Conservation (phyloP, 768 basidiomycete species). For the Suillus subluteus region DNA sequence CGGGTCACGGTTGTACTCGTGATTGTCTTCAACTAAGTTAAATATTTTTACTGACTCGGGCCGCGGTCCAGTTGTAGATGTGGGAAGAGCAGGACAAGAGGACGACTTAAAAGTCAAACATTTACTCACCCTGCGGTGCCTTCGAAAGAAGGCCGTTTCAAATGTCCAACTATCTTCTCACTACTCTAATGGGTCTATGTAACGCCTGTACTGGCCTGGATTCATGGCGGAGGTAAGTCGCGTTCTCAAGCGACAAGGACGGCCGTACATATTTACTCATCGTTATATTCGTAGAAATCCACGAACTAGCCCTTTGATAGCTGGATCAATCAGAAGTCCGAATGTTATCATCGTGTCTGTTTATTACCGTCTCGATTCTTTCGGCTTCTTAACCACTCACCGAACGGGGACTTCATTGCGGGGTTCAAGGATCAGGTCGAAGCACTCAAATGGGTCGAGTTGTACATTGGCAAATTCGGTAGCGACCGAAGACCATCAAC, state of each 20-base stretch:
- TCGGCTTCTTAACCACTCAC: conserved; percentile 61
- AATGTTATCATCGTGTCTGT: conserved; percentile 67
- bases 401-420: conserved; percentile 52
- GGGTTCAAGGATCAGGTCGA: conserved; percentile 60
- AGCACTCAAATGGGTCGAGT: conserved; percentile 43
- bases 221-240: conserved; percentile 38
- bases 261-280: neutral
- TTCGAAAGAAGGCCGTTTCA: conserved; percentile 35
- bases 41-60: neutral
- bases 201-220: conserved; percentile 40
- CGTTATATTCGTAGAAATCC: conserved; percentile 62
- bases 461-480: conserved; percentile 42
- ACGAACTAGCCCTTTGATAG: conserved; percentile 58
- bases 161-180: neutral
- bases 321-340: conserved; percentile 64
- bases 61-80: conserved; percentile 46
- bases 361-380: conserved; percentile 62
- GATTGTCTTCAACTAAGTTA: no score
- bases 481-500: conserved; percentile 51
- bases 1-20: conserved; percentile 39
- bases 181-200: neutral
- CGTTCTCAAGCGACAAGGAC: conserved; percentile 1
- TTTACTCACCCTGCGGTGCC: conserved; percentile 57
- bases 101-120: conserved; percentile 69
- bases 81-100: conserved; percentile 67